Evolutionary conservation across 2,329 filamentous ascomycete species (phyloP), one percentile per base, ranked within the genome.

Genomic region (Ploettnerulaceae sp.): DNA sequence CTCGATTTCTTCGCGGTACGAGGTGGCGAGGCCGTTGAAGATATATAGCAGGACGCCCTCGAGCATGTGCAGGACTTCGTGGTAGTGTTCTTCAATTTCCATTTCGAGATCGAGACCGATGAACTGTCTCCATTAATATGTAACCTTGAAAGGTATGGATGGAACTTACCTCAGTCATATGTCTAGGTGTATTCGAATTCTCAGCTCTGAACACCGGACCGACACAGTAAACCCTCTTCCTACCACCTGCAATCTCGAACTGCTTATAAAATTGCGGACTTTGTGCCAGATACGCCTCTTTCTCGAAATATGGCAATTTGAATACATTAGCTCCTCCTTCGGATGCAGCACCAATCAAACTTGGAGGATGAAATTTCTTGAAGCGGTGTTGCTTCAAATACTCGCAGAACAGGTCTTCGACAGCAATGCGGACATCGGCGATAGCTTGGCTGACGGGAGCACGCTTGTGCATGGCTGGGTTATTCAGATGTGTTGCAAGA

Each of bases 321-420:
- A 98, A 97, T 31, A 97, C 91, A 64, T 91, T 94, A 57, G 82
- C 82, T 55, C 93, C 93, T 60, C 93, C 91, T 70, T 98, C 93
- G 3, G 89, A 93, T 4, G 93, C 86, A 11, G 91, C 86, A 39
- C 85, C 90, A 45, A 95, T 87, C 33, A 98, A 74, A 66, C 89
- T 91, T 7, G 93, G 89, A 2, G 90, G 86, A 66, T 95, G 88
- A 61, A 96, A 89, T 66, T 87, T 80, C 54, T 84, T 81, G 66
- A 95, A 95, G 44, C 81, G 79, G 49, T 78, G 78, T 55, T 77
- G 74, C 51, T 83, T 75, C 57, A 96, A 82, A 66, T 90, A 97
- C 57, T 89, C 82, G 48, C 76, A 73, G 68, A 94, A 94, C 9
- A 93, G 73, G 45, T 66, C 62, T 56, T 72, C 67, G 17, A 69